Evolutionary conservation across 352 stramenopile genomes (phyloP), one percentile per base, ranked within the genome.

Genomic region (Phytophthora megakarya): DNA sequence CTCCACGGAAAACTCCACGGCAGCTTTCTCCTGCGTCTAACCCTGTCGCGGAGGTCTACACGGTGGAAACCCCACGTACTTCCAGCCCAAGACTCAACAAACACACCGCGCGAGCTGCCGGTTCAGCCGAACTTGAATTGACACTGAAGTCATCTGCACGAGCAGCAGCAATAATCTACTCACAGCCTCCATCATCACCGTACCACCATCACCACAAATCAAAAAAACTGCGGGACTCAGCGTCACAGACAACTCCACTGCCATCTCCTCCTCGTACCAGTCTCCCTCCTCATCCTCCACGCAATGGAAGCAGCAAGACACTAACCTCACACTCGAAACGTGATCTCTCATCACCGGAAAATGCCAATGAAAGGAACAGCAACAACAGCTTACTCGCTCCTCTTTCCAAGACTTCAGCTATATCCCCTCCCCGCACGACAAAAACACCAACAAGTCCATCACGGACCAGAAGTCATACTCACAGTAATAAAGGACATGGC

Each of bases 151-250:
- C 72, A 13, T 80, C 72, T 4, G 65, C 65, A 25, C 68, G 68
- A 23, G 55, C 59, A 49, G 72, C 72, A 25, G 58, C 53, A 12
- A 28, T 64, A 11, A 79, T 76, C 60, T 76, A 79, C 51, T 37
- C 52, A 3, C 63, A 63, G 21, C 54, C 47, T 38, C n/a, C 50
- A 25, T 67, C 55, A 5, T 51, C 55, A 28, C 53, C 42, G 3
- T 43, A 28, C 18, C 51, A 47, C 23, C 65, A 65, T 28, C 54
- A 49, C 19, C 55, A 66, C 46, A 72, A 73, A 19, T 5, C 51
- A 22, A 68, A 68, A 8, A 71, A 67, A 11, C 18, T 61, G 26
- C 51, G 40, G 18, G 59, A 68, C 25, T 32, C 52, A 7, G 49
- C 64, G 3, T 64, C 57, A 22, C 65, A 72, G 26, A 72, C 65